These are phyloP conservation scores for Hypoxylon sp. DNA, from an alignment of 2,329 filamentous ascomycete genomes.

Conservation along the genomic window DNA sequence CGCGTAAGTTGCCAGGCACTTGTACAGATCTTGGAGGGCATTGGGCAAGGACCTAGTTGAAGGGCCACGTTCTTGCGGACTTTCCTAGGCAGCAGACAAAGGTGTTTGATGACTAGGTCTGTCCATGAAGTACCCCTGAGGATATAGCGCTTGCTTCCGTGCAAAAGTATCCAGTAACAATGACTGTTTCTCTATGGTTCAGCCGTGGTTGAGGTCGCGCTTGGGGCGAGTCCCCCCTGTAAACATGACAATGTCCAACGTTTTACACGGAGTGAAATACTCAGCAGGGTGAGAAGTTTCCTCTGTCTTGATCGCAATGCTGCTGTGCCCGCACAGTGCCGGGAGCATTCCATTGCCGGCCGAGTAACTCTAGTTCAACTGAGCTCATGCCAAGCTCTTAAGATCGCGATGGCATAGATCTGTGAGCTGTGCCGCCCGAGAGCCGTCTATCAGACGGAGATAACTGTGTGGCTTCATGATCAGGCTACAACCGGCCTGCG, in stretches of 20 bases:
- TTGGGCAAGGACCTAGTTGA: no score
- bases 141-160: neutral
- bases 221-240: neutral
- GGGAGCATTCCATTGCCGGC: neutral
- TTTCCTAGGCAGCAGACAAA: no score
- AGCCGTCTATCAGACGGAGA: constrained; percentile 2
- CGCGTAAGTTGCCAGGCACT: no score
- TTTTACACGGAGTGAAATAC: neutral
- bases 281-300: neutral
- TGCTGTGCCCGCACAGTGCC: neutral
- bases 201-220: neutral
- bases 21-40: no score
- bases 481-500: neutral
- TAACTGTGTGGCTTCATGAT: constrained; percentile 3
- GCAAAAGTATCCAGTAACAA: neutral
- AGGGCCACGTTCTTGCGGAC: no score
- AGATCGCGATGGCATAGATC: neutral
- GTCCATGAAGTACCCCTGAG: neutral
- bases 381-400: neutral
- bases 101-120: neutral
- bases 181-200: neutral
- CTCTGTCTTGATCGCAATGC: neutral
- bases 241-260: neutral
- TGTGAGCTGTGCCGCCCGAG: neutral
- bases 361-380: no score